Percentiles rank a stretch among this genome's conserved stretches.
Conservation (phyloP, 192 early-diverging fungal species). For the Podila verticillata region DNA sequence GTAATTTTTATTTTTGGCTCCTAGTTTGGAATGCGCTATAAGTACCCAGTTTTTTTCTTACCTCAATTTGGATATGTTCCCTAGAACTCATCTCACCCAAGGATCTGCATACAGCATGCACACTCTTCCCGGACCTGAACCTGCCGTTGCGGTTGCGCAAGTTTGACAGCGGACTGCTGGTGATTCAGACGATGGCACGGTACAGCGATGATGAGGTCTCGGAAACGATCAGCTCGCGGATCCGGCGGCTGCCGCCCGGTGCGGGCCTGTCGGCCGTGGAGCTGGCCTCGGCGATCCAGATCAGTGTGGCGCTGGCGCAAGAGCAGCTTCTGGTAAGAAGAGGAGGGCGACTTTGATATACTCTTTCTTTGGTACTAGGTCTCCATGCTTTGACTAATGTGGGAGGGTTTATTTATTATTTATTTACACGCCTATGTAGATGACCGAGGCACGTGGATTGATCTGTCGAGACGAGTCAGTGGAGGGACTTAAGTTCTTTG, state of each 20-base stretch:
- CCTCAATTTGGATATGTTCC: too few relatives aligned
- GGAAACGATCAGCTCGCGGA: slow-evolving; percentile 57
- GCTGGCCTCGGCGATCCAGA: slow-evolving; percentile 68
- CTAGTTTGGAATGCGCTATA: neutral
- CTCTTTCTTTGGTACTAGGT: neutral
- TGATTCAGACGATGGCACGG: slow-evolving; percentile 67
- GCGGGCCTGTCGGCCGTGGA: slow-evolving; percentile 76
- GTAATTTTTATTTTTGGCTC: neutral
- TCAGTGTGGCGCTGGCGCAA: slow-evolving; percentile 67
- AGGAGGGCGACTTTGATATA: neutral
- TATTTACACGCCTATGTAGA: slow-evolving; percentile 27
- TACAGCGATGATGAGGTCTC: slow-evolving; percentile 74
- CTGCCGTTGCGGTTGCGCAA: slow-evolving; percentile 80
- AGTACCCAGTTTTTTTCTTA: too few relatives aligned
- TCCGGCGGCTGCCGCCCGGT: slow-evolving; percentile 22
- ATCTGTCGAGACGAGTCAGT: slow-evolving; percentile 92
- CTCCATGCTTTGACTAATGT: neutral
- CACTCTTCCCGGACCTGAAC: slow-evolving; percentile 69
- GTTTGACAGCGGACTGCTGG: slow-evolving; percentile 85
- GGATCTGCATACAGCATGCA: slow-evolving; percentile 87
- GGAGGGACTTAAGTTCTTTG: slow-evolving; percentile 85
- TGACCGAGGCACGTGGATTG: slow-evolving; percentile 80
- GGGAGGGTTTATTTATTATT: too few relatives aligned
- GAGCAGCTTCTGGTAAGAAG: slow-evolving; percentile 76
- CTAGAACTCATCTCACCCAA: slow-evolving; percentile 89